Conservation (phyloP, 2,329 filamentous ascomycete species). For the Scedosporium aurantiacum region DNA sequence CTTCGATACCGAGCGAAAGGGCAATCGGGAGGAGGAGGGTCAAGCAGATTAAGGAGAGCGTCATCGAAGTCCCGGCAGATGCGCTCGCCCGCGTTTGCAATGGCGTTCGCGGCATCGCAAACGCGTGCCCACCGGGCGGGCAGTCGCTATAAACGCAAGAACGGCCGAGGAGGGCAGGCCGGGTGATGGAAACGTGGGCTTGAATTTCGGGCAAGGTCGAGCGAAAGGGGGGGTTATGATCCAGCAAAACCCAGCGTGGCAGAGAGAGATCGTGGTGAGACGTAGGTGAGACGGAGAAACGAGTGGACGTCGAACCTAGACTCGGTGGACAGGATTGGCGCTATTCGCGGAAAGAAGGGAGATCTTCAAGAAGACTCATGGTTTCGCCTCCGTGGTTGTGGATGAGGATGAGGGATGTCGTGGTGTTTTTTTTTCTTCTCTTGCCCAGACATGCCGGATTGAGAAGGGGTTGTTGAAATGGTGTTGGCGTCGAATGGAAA, state of each 20-base stretch:
- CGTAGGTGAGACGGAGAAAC: neutral
- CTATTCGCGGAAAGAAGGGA: neutral
- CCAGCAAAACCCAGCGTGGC: neutral
- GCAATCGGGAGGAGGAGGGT: constrained; percentile 50
- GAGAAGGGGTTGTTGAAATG: neutral
- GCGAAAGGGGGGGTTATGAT: neutral
- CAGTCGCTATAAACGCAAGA: constrained; percentile 11
- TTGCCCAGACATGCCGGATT: neutral
- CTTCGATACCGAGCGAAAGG: constrained; percentile 42
- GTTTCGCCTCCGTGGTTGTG: neutral
- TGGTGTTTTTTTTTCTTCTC: neutral
- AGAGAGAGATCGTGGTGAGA: neutral
- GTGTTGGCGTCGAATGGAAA: neutral
- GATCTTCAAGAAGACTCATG: neutral
- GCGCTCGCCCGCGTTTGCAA: constrained; percentile 63
- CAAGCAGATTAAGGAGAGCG: constrained; percentile 51
- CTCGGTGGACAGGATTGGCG: neutral
- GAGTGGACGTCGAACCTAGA: neutral
- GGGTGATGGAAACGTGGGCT: neutral
- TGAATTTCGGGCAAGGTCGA: neutral
- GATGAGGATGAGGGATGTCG: neutral
- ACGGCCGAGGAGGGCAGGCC: neutral
- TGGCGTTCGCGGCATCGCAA: constrained; percentile 49
- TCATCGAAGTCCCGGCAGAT: constrained; percentile 48
- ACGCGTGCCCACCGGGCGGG: constrained; percentile 30